Percentiles rank a stretch among this genome's conserved stretches.
Conservation (phyloP, 2,329 filamentous ascomycete species). For the Domatiomyces globalis region DNA sequence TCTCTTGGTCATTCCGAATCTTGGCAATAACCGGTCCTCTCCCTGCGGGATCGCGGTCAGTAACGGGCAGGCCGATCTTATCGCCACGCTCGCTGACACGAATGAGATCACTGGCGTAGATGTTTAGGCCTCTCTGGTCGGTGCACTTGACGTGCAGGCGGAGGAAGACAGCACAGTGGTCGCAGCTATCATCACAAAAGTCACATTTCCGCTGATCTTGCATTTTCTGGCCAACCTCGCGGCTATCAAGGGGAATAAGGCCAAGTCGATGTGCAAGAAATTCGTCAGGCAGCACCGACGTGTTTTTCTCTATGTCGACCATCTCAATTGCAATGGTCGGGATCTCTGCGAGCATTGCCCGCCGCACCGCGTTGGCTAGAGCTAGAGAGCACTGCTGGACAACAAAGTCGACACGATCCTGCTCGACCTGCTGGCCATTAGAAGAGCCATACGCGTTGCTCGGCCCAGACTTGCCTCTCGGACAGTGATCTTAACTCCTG, state of each 20-base stretch:
- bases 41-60: slow-evolving; percentile 59
- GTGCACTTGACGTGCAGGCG: slow-evolving; percentile 75
- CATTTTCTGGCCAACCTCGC: slow-evolving; percentile 64
- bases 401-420: slow-evolving; percentile 76
- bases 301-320: slow-evolving; percentile 85
- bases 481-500: slow-evolving; percentile 35
- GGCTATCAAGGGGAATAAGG: slow-evolving; percentile 73
- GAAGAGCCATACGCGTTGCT: neutral
- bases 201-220: slow-evolving; percentile 88
- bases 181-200: slow-evolving; percentile 78
- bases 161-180: slow-evolving; percentile 75
- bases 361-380: slow-evolving; percentile 83
- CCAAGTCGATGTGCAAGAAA: slow-evolving; percentile 88
- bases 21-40: slow-evolving; percentile 80
- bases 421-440: slow-evolving; percentile 48
- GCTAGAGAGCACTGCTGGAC: slow-evolving; percentile 77
- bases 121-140: slow-evolving; percentile 51
- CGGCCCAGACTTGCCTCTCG: slow-evolving; percentile 26
- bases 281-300: slow-evolving; percentile 89
- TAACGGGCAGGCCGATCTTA: slow-evolving; percentile 67
- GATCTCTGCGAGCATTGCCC: slow-evolving; percentile 83
- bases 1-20: slow-evolving; percentile 73
- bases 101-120: slow-evolving; percentile 80
- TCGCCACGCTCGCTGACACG: slow-evolving; percentile 57
- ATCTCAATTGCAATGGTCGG: slow-evolving; percentile 90